These are phyloP conservation scores for Eucalyptus viminalis DNA, from an alignment of 345 rosid species.

Conservation along the genomic window DNA sequence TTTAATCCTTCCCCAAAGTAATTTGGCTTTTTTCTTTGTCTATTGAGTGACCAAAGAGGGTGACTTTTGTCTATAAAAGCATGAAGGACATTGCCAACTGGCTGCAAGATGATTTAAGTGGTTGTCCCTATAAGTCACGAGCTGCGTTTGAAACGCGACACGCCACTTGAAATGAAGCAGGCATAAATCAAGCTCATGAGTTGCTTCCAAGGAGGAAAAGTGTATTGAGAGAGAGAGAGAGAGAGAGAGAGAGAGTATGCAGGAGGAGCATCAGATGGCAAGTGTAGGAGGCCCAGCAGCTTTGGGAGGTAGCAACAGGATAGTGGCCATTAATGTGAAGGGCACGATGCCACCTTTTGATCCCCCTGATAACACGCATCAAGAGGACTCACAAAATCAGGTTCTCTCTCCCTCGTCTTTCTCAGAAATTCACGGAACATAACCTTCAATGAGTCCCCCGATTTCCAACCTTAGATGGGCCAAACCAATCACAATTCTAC, in stretches of 20 bases:
- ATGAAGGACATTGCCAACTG: background rate
- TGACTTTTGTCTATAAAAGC: background rate
- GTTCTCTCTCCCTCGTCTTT: background rate
- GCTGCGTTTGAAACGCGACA: background rate
- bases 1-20: background rate
- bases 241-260: background rate
- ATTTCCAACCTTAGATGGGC: background rate
- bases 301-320: constrained; percentile 12
- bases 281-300: background rate
- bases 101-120: background rate
- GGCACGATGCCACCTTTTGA: background rate
- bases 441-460: background rate
- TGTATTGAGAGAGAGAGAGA: background rate
- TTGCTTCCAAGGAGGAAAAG: background rate
- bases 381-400: background rate
- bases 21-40: background rate
- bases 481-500: background rate
- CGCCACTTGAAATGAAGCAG: background rate
- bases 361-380: background rate
- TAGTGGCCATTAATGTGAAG: constrained; percentile 10
- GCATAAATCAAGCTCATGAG: background rate
- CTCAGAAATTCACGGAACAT: background rate
- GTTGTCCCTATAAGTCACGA: background rate
- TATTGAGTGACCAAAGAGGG: background rate
- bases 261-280: background rate